A percentile compares a stretch with the other conserved stretches of the same genome.
These are phyloP conservation scores for Eimeria acervulina DNA, from an alignment of 169 alveolate species.

Conservation along the genomic window DNA sequence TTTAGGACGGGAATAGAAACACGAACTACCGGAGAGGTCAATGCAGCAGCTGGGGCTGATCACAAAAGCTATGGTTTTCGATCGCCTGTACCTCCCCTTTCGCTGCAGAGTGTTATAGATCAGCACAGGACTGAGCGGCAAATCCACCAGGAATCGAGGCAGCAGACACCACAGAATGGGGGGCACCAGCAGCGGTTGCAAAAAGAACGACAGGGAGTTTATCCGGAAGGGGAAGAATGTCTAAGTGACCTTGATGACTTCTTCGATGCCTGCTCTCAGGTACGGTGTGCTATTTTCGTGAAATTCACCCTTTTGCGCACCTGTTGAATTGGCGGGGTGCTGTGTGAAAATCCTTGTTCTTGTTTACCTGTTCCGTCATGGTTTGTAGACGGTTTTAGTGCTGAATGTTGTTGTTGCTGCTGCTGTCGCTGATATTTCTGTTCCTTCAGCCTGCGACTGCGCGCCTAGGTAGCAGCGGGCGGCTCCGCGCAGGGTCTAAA, in stretches of 20 bases:
- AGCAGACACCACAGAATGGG: constrained; percentile 8
- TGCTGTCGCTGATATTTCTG: not conserved
- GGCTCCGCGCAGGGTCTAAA: not conserved
- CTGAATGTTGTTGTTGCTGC: not conserved
- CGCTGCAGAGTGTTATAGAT: constrained; percentile 27
- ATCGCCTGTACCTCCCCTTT: constrained; percentile 51
- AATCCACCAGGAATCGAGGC: not conserved
- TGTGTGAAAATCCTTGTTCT: not conserved
- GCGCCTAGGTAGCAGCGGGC: constrained; percentile 29
- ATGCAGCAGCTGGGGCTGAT: not conserved
- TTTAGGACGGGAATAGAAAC: not conserved
- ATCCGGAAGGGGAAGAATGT: not conserved
- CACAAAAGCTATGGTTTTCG: not conserved
- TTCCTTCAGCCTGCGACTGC: constrained; percentile 64
- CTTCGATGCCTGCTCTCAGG: constrained; percentile 74
- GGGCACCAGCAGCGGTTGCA: constrained; percentile 17
- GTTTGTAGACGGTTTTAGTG: not conserved
- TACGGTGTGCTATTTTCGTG: not conserved
- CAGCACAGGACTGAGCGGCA: constrained; percentile 1
- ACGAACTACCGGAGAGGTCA: not conserved
- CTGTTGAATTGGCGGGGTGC: not conserved
- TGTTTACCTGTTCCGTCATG: not conserved
- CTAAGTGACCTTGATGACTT: constrained; percentile 21
- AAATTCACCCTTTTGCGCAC: not conserved
- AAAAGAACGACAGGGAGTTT: not conserved